These are phyloP conservation scores for Sechiopsis laciniata DNA, from an alignment of 306 rosid genomes.

Conservation along the genomic window DNA sequence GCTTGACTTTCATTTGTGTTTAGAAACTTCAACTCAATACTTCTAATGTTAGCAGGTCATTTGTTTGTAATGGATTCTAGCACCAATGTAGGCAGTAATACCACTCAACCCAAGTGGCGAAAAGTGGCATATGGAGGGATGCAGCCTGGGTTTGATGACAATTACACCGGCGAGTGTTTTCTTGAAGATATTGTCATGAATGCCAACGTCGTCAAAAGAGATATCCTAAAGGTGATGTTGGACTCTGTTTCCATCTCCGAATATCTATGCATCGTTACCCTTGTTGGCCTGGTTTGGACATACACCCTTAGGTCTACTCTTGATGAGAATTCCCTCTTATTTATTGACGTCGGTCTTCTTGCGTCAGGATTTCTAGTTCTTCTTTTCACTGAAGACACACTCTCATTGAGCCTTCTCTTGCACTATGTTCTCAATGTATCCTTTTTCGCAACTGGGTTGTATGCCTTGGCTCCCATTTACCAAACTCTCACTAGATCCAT, in stretches of 20 bases:
- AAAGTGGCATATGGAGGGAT: constrained; percentile 94
- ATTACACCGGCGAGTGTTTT: constrained; percentile 73
- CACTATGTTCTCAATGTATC: constrained; percentile 65
- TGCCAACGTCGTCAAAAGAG: constrained; percentile 78
- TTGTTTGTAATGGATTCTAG: constrained; percentile 35
- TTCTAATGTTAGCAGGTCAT: background rate
- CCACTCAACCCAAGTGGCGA: constrained; percentile 54
- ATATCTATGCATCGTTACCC: constrained; percentile 76
- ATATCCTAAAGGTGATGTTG: constrained; percentile 72
- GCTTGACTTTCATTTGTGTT: constrained; percentile 5
- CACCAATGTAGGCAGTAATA: constrained; percentile 28
- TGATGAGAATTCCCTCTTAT: constrained; percentile 59
- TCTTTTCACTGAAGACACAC: constrained; percentile 72
- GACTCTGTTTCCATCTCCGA: constrained; percentile 84
- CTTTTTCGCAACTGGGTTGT: constrained; percentile 63
- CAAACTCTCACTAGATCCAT: constrained; percentile 89
- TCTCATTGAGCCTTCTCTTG: constrained; percentile 55
- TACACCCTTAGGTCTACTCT: constrained; percentile 62
- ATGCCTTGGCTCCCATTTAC: constrained; percentile 81
- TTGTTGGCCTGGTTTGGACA: constrained; percentile 79
- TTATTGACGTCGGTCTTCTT: constrained; percentile 65
- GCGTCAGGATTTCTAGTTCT: constrained; percentile 65
- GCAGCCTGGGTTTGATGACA: constrained; percentile 88
- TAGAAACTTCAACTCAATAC: background rate
- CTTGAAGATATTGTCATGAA: constrained; percentile 90